phyloP scores from a whole-genome alignment of 2,329 filamentous ascomycete genomes.

The Calonectria pauciramosa region DNA sequence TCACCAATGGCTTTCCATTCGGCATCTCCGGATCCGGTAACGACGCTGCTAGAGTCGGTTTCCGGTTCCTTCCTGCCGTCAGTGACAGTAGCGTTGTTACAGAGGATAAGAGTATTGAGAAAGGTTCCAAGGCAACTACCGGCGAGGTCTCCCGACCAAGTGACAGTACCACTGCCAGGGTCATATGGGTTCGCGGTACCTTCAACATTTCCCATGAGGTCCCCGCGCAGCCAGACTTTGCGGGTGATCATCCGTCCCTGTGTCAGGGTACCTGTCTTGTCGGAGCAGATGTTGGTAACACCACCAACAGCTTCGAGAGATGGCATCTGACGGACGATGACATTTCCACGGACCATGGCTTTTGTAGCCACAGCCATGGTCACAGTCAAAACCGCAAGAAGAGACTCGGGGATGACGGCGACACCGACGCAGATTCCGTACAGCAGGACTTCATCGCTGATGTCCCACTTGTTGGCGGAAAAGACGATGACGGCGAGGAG shows the following conservation, averaged over 20 bases:
- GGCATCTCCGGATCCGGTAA: conserved; percentile 57
- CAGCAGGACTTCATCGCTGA: conserved; percentile 70
- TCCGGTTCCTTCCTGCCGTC: conserved; percentile 62
- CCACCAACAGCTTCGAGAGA: conserved; percentile 77
- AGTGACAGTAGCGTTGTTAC: conserved; percentile 70
- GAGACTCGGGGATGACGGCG: conserved; percentile 75
- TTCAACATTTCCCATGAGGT: conserved; percentile 66
- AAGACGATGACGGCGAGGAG: conserved; percentile 74
- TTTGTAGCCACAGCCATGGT: conserved; percentile 78
- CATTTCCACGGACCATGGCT: conserved; percentile 74
- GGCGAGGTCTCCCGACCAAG: conserved; percentile 57
- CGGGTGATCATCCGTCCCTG: conserved; percentile 76
- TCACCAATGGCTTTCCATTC: conserved; percentile 74
- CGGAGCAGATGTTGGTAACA: conserved; percentile 79
- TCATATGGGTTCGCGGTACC: conserved; percentile 72
- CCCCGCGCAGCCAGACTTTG: conserved; percentile 72
- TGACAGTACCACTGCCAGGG: conserved; percentile 68
- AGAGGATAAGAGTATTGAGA: conserved; percentile 69
- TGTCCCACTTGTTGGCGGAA: conserved; percentile 66
- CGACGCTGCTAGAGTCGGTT: conserved; percentile 62
- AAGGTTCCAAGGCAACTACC: conserved; percentile 61
- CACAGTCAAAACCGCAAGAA: conserved; percentile 79
- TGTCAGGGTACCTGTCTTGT: conserved; percentile 78
- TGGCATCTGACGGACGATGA: conserved; percentile 75
- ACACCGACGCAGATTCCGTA: conserved; percentile 74